A percentile compares a stretch with the other conserved stretches of the same genome.
These are phyloP conservation scores for Kondoa subrosea DNA, from an alignment of 768 basidiomycete genomes.

Conservation along the genomic window DNA sequence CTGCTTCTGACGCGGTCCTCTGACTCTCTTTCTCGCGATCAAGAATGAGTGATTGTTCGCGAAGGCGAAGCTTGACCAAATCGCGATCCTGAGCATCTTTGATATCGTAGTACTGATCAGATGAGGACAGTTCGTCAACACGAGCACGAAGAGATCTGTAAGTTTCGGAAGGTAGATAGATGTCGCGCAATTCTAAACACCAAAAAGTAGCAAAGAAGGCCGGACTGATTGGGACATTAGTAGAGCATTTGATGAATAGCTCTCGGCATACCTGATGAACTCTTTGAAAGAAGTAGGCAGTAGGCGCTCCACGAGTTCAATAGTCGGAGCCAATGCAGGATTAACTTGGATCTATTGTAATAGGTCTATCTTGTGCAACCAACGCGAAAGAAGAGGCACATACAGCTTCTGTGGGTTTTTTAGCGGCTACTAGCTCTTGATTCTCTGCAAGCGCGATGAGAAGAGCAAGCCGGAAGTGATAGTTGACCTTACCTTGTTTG, in stretches of 20 bases:
- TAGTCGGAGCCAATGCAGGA: constrained; percentile 56
- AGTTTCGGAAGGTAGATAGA: constrained; percentile 53
- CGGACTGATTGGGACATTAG: constrained; percentile 40
- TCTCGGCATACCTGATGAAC: constrained; percentile 54
- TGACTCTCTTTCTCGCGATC: constrained; percentile 12
- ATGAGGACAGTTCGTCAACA: constrained; percentile 24
- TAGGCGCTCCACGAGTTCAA: constrained; percentile 53
- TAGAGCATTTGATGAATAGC: constrained; percentile 13
- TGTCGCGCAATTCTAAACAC: constrained; percentile 83
- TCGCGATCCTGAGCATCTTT: constrained; percentile 2
- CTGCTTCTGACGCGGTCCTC: constrained; percentile 30
- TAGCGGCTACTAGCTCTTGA: neutral
- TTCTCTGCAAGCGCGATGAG: neutral
- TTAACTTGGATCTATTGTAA: neutral
- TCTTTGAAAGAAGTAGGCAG: constrained; percentile 50
- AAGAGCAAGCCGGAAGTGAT: constrained; percentile 4
- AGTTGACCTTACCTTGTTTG: constrained; percentile 31
- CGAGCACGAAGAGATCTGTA: constrained; percentile 61
- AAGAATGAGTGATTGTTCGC: constrained; percentile 2
- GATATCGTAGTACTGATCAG: constrained; percentile 4
- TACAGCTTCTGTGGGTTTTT: neutral
- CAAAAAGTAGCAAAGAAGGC: constrained; percentile 92
- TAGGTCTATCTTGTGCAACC: neutral
- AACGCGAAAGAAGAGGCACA: neutral
- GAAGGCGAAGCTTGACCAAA: neutral